These are phyloP conservation scores for Lachnellula arida DNA, from an alignment of 2,329 filamentous ascomycete species.

Conservation along the genomic window DNA sequence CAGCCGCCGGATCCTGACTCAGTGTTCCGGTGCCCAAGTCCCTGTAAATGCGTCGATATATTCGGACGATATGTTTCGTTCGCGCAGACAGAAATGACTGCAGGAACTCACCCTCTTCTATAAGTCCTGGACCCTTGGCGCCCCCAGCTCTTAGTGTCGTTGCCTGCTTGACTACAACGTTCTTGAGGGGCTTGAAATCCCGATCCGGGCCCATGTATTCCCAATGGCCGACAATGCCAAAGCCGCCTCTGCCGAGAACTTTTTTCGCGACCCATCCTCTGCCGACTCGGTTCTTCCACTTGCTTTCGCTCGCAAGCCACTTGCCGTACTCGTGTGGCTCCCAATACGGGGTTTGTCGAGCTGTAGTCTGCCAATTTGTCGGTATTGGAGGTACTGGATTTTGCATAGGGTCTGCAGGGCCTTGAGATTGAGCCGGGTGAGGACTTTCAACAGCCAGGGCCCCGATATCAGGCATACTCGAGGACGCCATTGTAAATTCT, in stretches of 20 bases:
- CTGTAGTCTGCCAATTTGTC: too few relatives aligned
- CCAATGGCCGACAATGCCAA: conserved; percentile 4
- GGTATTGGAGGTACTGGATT: too few relatives aligned
- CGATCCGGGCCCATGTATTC: conserved; percentile 1
- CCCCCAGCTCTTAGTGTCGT: neutral
- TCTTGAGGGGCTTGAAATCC: neutral
- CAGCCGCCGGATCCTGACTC: neutral
- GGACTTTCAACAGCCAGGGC: too few relatives aligned
- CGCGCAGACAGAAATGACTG: neutral
- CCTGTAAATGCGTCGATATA: conserved; percentile 5
- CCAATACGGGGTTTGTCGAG: too few relatives aligned
- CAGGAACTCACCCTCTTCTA: neutral
- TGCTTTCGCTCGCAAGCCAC: conserved; percentile 1
- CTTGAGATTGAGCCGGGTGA: too few relatives aligned
- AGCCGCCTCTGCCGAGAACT: neutral
- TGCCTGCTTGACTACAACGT: conserved; percentile 3
- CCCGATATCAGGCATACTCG: too few relatives aligned
- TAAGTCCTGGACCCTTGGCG: neutral
- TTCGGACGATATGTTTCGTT: conserved; percentile 3
- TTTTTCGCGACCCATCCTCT: conserved; percentile 3
- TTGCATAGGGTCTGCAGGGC: too few relatives aligned
- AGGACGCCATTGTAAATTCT: too few relatives aligned
- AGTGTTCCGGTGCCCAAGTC: neutral
- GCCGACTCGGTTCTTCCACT: conserved; percentile 1
- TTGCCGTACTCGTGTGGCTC: neutral